A percentile compares a stretch with the other conserved stretches of the same genome.
Conservation (phyloP, 768 basidiomycete species). For the Suillus cothurnatus region DNA sequence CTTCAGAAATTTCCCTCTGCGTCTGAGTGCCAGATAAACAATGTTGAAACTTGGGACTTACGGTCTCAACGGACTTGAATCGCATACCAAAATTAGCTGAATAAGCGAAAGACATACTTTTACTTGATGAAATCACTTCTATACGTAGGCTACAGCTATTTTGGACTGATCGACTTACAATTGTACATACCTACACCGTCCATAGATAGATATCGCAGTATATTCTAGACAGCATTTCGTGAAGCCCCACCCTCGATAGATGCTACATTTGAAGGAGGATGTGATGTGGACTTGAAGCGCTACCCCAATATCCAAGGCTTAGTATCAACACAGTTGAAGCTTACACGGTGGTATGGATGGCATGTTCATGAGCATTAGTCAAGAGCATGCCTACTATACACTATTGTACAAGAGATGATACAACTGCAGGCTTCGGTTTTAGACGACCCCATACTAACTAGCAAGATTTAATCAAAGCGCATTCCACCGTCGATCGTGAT, state of each 20-base stretch:
- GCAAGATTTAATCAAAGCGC: slow-evolving; percentile 5
- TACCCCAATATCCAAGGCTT: neutral
- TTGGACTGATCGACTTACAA: neutral
- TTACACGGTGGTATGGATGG: neutral
- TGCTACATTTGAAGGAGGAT: neutral
- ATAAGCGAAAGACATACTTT: neutral
- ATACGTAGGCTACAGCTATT: neutral
- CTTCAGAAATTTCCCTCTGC: neutral
- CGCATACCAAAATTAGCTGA: neutral
- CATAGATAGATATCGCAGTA: neutral
- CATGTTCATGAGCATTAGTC: neutral
- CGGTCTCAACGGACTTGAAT: neutral
- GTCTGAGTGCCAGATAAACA: neutral
- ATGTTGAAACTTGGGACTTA: neutral
- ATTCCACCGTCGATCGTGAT: slow-evolving; percentile 8
- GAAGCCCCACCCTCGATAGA: neutral
- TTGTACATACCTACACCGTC: neutral
- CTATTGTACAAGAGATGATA: neutral
- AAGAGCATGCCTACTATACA: neutral
- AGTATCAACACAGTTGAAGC: neutral
- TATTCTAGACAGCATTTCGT: neutral
- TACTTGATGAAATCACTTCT: neutral
- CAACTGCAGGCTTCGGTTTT: neutral
- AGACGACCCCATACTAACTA: neutral
- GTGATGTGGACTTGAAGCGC: neutral